Conservation (phyloP, 23 red algal genomes). For the Gracilaria domingensis region DNA sequence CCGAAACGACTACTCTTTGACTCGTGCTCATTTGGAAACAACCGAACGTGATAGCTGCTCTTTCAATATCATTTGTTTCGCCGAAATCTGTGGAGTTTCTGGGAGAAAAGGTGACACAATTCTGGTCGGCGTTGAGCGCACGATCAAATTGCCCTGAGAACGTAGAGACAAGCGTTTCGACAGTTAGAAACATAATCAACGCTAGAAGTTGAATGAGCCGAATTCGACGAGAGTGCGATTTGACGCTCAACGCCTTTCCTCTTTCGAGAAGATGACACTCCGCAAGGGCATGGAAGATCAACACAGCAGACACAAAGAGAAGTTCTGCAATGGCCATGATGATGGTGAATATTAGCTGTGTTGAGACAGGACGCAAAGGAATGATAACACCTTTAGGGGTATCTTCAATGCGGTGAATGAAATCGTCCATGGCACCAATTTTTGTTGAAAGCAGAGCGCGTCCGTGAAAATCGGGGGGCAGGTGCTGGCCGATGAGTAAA, state of each 20-base stretch:
- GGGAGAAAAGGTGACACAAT: background rate
- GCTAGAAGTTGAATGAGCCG: background rate
- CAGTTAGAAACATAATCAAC: background rate
- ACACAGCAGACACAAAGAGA: background rate
- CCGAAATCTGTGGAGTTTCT: background rate
- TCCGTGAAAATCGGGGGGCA: too few relatives aligned
- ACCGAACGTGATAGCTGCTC: background rate
- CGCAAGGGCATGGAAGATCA: background rate
- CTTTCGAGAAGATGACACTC: background rate
- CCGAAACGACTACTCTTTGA: background rate
- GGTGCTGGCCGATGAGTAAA: too few relatives aligned
- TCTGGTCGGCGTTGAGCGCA: background rate
- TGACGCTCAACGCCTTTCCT: slow-evolving; percentile 2
- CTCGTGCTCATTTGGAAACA: background rate
- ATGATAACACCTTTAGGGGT: too few relatives aligned
- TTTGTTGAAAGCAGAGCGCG: too few relatives aligned
- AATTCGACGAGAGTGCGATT: background rate
- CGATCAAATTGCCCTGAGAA: too few relatives aligned
- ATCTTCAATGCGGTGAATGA: too few relatives aligned
- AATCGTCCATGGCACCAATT: too few relatives aligned
- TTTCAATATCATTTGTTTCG: background rate
- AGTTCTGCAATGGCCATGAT: background rate
- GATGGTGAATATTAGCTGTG: background rate
- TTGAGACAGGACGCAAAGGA: too few relatives aligned
- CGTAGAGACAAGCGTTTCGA: background rate